Conservation (phyloP, 192 early-diverging fungal genomes). For the Podila epigama region DNA sequence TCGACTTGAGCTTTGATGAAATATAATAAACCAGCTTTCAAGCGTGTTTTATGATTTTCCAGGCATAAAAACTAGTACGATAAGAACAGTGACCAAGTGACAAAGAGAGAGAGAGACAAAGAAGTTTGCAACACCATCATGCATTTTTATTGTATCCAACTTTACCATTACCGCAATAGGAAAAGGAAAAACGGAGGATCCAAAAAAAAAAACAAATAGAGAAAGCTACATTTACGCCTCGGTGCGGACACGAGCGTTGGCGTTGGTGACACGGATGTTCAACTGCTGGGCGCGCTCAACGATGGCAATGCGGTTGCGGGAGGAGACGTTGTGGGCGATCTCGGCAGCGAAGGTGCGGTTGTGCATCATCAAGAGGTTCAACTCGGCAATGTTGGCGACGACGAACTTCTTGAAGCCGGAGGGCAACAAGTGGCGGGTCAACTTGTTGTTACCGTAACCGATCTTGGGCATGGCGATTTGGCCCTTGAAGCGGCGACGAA, state of each 20-base stretch:
- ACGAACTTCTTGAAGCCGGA: constrained; percentile 99
- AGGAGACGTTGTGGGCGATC: constrained; percentile 97
- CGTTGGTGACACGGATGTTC: constrained; percentile 96
- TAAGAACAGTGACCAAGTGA: no score
- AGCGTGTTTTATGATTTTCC: no score
- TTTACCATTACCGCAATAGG: constrained; percentile 4
- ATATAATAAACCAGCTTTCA: no score
- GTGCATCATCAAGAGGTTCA: constrained; percentile 98
- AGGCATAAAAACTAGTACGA: no score
- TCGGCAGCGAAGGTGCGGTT: constrained; percentile 99
- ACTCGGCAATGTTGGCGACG: constrained; percentile 89
- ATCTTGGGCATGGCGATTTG: constrained; percentile 97
- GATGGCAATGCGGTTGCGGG: constrained; percentile 93
- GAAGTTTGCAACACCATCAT: constrained; percentile 1
- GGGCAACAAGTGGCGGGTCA: constrained; percentile 96
- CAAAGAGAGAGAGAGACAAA: not conserved
- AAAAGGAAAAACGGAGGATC: not conserved
- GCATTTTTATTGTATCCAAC: not conserved
- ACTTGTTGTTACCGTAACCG: constrained; percentile 96
- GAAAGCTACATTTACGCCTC: constrained; percentile 69
- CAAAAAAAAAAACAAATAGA: not conserved
- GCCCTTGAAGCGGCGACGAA: constrained; percentile 97
- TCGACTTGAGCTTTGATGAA: not conserved
- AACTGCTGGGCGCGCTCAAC: constrained; percentile 95
- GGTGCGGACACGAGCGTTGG: constrained; percentile 81